Conservation (phyloP, 177 flowering plant species). For the Telopea speciosissima region DNA sequence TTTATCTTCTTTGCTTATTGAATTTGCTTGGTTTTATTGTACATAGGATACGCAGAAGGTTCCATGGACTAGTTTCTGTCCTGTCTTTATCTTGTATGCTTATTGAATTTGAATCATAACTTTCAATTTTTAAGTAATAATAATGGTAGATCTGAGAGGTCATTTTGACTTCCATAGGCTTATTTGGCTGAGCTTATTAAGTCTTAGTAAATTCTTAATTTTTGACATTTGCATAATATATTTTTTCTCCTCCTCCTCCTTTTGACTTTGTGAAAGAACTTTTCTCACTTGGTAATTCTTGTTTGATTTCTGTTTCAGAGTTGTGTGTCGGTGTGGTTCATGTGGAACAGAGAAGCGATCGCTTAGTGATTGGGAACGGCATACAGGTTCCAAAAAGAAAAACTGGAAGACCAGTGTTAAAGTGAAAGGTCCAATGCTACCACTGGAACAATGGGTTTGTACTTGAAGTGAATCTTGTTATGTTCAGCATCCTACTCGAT, state of each 20-base stretch:
- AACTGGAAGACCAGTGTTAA: constrained; percentile 88
- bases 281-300: not conserved
- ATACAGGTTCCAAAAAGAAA: constrained; percentile 82
- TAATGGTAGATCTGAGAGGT: not conserved
- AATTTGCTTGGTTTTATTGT: no score
- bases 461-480: constrained; percentile 10
- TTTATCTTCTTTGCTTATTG: no score
- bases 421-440: constrained; percentile 62
- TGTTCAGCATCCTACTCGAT: not conserved
- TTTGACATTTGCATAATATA: not conserved
- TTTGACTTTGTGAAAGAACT: not conserved
- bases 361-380: constrained; percentile 89
- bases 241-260: no score
- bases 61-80: no score
- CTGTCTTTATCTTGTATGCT: not conserved
- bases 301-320: constrained; percentile 32
- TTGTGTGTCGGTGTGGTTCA: constrained; percentile 70
- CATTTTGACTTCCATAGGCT: not conserved
- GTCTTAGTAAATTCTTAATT: not conserved
- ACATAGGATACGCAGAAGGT: no score
- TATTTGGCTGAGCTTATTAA: not conserved
- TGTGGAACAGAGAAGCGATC: constrained; percentile 72
- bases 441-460: constrained; percentile 91
- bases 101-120: no score
- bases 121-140: not conserved